Conservation (phyloP, 1,139 yeast species). For the Wickerhamiella infanticola region DNA sequence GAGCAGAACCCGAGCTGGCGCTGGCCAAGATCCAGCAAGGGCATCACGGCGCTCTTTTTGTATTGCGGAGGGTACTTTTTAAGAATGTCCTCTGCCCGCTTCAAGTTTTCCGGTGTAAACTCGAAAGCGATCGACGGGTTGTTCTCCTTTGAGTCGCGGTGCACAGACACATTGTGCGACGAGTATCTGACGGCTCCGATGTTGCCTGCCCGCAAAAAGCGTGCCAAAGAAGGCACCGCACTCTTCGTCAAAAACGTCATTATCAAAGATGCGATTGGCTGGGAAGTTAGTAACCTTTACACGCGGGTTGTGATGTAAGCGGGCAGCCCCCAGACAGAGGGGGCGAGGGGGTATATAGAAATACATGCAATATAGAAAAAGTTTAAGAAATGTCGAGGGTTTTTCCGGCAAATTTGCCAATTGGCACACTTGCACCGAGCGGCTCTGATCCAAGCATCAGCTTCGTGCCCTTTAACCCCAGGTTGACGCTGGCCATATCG, state of each 20-base stretch:
- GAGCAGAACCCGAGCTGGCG: constrained; percentile 82
- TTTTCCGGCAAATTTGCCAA: background rate
- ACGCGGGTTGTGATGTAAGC: no score
- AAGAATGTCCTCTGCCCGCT: constrained; percentile 57
- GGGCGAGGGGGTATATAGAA: no score
- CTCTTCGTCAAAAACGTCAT: background rate
- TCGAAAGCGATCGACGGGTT: constrained; percentile 58
- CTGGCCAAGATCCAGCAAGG: constrained; percentile 73
- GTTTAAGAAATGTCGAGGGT: background rate
- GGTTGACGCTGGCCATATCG: constrained; percentile 45
- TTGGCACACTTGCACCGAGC: background rate
- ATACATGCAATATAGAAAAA: no score
- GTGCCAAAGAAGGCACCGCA: background rate
- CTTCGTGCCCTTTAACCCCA: constrained; percentile 27
- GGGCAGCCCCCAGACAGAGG: no score
- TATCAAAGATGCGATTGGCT: constrained; percentile 2
- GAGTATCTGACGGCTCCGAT: background rate
- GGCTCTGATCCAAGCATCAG: background rate
- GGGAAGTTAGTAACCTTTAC: background rate
- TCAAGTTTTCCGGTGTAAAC: constrained; percentile 51
- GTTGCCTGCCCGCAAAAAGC: background rate
- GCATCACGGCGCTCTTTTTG: constrained; percentile 82
- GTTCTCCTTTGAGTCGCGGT: constrained; percentile 56
- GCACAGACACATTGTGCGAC: constrained; percentile 31
- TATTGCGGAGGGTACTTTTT: constrained; percentile 76